Evolutionary conservation across 768 basidiomycete genomes (phyloP).

Genomic region (Mycena chlorophos): DNA sequence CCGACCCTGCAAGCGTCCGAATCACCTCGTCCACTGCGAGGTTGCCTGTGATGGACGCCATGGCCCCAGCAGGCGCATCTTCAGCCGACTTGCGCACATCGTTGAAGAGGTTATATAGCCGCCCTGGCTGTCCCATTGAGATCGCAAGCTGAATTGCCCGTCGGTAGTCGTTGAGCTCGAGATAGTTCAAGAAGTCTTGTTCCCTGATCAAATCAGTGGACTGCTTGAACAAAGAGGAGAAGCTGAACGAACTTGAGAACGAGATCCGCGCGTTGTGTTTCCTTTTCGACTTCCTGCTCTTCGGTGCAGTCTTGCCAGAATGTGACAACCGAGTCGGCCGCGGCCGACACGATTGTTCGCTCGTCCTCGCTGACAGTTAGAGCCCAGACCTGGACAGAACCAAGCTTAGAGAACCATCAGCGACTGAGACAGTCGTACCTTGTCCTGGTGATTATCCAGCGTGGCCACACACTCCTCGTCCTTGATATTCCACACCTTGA

Average conservation of each 20-base stretch:
- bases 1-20: slow-evolving; percentile 63
- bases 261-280: slow-evolving; percentile 65
- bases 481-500: slow-evolving; percentile 92
- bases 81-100: slow-evolving; percentile 45
- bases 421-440: slow-evolving; percentile 50
- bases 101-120: slow-evolving; percentile 77
- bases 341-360: slow-evolving; percentile 84
- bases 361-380: slow-evolving; percentile 82
- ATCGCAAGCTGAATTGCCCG: slow-evolving; percentile 90
- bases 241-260: slow-evolving; percentile 71
- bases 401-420: neutral
- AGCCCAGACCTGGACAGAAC: slow-evolving; percentile 82
- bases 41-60: slow-evolving; percentile 63
- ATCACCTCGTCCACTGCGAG: slow-evolving; percentile 80
- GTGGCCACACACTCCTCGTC: slow-evolving; percentile 87
- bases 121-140: slow-evolving; percentile 90
- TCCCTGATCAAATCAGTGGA: slow-evolving; percentile 59
- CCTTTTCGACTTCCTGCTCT: slow-evolving; percentile 74
- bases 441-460: slow-evolving; percentile 96
- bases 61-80: no score
- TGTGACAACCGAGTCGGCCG: slow-evolving; percentile 93
- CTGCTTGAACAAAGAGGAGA: neutral
- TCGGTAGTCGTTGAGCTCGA: slow-evolving; percentile 84
- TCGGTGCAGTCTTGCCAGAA: slow-evolving; percentile 97
- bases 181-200: slow-evolving; percentile 92